Evolutionary conservation across 306 rosid genomes (phyloP).

Genomic region (Vachellia pachyceras): DNA sequence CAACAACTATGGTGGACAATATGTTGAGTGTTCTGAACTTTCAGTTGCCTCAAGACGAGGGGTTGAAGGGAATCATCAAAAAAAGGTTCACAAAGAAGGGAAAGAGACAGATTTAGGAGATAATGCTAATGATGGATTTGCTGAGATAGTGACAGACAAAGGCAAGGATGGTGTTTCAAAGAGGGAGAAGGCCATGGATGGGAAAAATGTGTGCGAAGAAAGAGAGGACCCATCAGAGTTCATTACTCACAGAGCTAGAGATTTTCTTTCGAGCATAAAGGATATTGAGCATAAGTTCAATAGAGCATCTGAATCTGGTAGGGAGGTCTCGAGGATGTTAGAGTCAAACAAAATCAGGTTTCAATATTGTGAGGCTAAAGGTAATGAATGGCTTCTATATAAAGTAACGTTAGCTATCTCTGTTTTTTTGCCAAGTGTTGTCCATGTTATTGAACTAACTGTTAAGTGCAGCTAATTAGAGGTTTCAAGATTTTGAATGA

Average conservation of each 20-base stretch:
- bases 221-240: constrained; percentile 98
- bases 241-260: constrained; percentile 96
- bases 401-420: not conserved
- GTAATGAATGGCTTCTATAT: constrained; percentile 45
- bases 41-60: constrained; percentile 37
- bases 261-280: constrained; percentile 87
- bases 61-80: constrained; percentile 41
- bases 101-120: constrained; percentile 30
- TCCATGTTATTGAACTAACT: not conserved
- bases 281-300: constrained; percentile 82
- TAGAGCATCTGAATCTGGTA: constrained; percentile 92
- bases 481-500: not conserved
- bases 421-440: constrained; percentile 1
- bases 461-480: constrained; percentile 1
- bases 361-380: constrained; percentile 81
- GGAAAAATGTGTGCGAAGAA: constrained; percentile 61
- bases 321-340: constrained; percentile 82
- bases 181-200: constrained; percentile 47
- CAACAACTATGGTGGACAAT: constrained; percentile 21
- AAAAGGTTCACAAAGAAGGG: constrained; percentile 40
- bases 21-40: constrained; percentile 29
- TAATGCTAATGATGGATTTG: constrained; percentile 37
- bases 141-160: constrained; percentile 36
- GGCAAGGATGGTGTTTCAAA: constrained; percentile 50
- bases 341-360: constrained; percentile 88